phyloP scores from a whole-genome alignment of 257 asterid species.

The Parsonsia alboflavescens region DNA sequence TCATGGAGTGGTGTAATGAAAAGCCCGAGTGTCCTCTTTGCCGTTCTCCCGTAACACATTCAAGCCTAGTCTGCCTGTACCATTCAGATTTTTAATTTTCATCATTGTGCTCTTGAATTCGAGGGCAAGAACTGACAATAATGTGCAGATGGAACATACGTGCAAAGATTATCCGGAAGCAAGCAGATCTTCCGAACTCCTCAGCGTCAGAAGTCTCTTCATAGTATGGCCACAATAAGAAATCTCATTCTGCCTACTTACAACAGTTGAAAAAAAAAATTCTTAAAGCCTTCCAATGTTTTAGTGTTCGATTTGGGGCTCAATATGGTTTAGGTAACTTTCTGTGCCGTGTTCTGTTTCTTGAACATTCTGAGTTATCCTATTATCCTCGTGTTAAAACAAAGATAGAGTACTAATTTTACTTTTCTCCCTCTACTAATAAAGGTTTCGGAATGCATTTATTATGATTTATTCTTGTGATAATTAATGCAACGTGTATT shows the following conservation, averaged over 20 bases:
- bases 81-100: conserved; percentile 80
- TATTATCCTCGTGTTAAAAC: not conserved
- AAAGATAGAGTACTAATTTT: not conserved
- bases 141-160: not conserved
- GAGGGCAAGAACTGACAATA: not conserved
- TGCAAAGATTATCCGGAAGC: not conserved
- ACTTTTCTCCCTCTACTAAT: too few relatives aligned
- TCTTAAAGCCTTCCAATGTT: not conserved
- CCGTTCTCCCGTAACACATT: conserved; percentile 84
- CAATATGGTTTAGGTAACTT: not conserved
- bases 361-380: not conserved
- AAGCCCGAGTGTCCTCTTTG: conserved; percentile 98
- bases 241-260: not conserved
- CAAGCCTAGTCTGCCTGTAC: conserved; percentile 74
- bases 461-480: too few relatives aligned
- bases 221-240: not conserved
- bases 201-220: not conserved
- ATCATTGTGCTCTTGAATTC: not conserved
- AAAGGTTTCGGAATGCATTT: too few relatives aligned
- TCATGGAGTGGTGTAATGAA: conserved; percentile 99
- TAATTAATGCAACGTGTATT: too few relatives aligned
- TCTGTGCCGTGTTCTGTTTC: not conserved
- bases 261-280: not conserved
- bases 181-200: not conserved
- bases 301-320: not conserved